Evolutionary conservation across 345 rosid species (phyloP), one percentile per base, ranked within the genome.

Genomic region (Euphorbia pulcherrima): DNA sequence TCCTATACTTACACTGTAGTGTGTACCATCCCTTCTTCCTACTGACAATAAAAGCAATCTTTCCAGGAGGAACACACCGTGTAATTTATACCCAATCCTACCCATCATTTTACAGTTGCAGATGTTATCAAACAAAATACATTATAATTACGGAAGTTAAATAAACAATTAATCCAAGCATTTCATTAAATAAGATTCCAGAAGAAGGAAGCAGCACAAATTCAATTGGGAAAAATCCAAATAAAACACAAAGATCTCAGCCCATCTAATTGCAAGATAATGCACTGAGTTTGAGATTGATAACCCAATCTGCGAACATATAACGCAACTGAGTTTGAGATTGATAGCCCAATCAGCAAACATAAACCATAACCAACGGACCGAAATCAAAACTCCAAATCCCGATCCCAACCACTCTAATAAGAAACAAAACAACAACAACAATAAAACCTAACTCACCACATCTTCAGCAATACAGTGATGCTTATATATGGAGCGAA

Each of bases 401-500:
- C 26, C 64, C n/a, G 37, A 62, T 8, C n/a, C 17, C 21, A 62
- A 24, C 0, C 18, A 48, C 59, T 9, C 5, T 27, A 26, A 20
- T 35, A 41, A 17, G 57, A 21, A 39, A 69, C 53, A 9, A 62
- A 71, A 39, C 73, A 39, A 64, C 60, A 44, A 27, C 13, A 33
- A 20, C 7, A 57, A 14, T 4, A 50, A 58, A 37, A 44, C 37
- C 23, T 17, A 24, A 63, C 48, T 62, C 53, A 87, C 92, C 89
- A 82, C 89, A 61, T 87, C 92, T 71, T 87, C 92, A 26, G 89
- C 92, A 78, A 80, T 81, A 84, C 88, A 87, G 80, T 87, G 92
- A 71, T 87, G 86, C 81, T 79, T 85, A 46, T 87, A 87, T 60
- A 87, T 87, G 21, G 79, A 41, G 41, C 89, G 83, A 37, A 87